Base-by-base conservation (phyloP, 2,329 filamentous ascomycete genomes). In the Pyrenochaeta sp. region DNA sequence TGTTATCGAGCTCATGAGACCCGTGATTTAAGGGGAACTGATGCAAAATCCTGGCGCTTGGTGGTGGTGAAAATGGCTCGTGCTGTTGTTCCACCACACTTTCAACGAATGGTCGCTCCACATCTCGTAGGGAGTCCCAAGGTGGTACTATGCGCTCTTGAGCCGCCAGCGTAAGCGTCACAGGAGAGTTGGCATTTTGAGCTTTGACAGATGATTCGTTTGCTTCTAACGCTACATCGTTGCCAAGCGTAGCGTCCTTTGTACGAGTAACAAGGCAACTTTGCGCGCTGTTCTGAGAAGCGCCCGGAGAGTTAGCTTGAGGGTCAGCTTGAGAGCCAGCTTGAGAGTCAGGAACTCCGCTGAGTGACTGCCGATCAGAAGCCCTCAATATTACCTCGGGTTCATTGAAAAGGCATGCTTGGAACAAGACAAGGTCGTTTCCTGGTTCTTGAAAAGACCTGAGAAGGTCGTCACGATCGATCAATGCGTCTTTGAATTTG, bases 401-500 rank as follows among this genome's bases (percentile, higher is more conserved):
- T 2, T 18, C n/a, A 20, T 20, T 10, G 14, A 14, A 7, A n/a
- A 21, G 12, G 3, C 2, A n/a, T 15, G 54, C 43, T 12, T 36
- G 10, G 20, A 61, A 61, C 15, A 61, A 21, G 2, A 56, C 43
- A 7, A 60, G 48, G 20, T 44, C 21, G 17, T 52, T 45, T 6
- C 41, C 40, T 11, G 45, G 36, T 7, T 14, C n/a, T 21, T 49
- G 32, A 35, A 57, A 61, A 2, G 45, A 41, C 9, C 50, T 51
- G 27, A 63, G 21, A 10, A 39, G 15, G 11, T 55, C 53, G 27
- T 15, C 33, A 15, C 27, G 18, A 10, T 47, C 44, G 4, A 52
- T 40, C 6, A 56, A 11, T 4, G 32, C 30, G 17, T 54, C 52
- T 21, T 61, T 50, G 37, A 61, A 57, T 35, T 58, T 58, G 5